Percentiles rank a stretch among this genome's conserved stretches.
phyloP scores from a whole-genome alignment of 2,329 filamentous ascomycete genomes.

The Cytospora schulzeri region DNA sequence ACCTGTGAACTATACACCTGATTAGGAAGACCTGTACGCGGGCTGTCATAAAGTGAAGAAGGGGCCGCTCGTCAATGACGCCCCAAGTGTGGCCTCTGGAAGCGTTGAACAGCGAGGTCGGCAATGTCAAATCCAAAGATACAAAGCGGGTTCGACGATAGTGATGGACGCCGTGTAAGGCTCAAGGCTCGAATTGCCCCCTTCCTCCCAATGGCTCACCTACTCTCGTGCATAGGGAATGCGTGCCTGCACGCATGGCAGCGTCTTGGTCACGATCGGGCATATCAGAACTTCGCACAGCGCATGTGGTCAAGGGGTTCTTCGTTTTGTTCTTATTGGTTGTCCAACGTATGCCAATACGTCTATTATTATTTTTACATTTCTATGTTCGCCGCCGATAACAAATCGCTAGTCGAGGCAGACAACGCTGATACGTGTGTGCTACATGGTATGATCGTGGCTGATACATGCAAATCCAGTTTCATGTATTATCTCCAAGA shows the following conservation, averaged over 20 bases:
- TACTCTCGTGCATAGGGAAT: not conserved
- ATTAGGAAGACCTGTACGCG: too few relatives aligned
- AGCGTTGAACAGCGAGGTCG: too few relatives aligned
- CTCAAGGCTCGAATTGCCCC: too few relatives aligned
- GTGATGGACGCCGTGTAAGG: too few relatives aligned
- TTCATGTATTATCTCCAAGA: not conserved
- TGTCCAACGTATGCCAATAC: slow-evolving; percentile 4
- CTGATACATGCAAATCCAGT: slow-evolving; percentile 1
- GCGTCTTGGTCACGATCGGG: not conserved
- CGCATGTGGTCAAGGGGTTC: not conserved
- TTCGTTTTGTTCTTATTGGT: not conserved
- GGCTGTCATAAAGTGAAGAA: too few relatives aligned
- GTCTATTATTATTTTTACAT: slow-evolving; percentile 4
- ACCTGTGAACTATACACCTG: not conserved
- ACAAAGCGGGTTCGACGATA: too few relatives aligned
- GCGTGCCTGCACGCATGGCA: not conserved
- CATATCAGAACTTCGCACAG: not conserved
- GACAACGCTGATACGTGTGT: not conserved
- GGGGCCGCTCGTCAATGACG: too few relatives aligned
- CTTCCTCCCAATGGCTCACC: too few relatives aligned
- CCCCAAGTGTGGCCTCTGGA: too few relatives aligned
- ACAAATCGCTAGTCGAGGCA: not conserved
- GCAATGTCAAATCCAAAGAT: too few relatives aligned
- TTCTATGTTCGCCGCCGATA: not conserved
- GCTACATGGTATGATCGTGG: not conserved